Evolutionary conservation across 192 early-diverging fungal genomes (phyloP).

Genomic region (Coemansia biformis): DNA sequence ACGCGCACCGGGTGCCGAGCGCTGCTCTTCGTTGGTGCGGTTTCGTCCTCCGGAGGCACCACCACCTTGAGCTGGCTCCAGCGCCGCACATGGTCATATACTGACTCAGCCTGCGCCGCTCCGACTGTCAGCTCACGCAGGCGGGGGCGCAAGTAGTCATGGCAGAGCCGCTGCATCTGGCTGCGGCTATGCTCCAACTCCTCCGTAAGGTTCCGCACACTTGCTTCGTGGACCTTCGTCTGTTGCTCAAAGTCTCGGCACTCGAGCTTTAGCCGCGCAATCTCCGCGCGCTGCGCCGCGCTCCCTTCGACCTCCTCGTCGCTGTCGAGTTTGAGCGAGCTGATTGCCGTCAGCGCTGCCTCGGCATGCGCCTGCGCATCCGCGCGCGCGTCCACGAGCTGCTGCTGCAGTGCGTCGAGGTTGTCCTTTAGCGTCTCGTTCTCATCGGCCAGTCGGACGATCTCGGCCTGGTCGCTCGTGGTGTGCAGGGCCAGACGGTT

Average conservation of each 20-base stretch:
- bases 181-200: slow-evolving; percentile 12
- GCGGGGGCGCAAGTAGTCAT: slow-evolving; percentile 27
- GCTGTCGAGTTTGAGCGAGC: slow-evolving; percentile 8
- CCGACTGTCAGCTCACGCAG: slow-evolving; percentile 37
- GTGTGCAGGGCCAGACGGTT: slow-evolving; percentile 12
- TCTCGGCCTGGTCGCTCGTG: slow-evolving; percentile 17
- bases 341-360: slow-evolving; percentile 14
- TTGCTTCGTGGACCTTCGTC: slow-evolving; percentile 6
- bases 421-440: slow-evolving; percentile 37
- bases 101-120: slow-evolving; percentile 26
- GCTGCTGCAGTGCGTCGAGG: slow-evolving; percentile 25
- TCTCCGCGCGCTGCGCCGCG: slow-evolving; percentile 28
- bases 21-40: slow-evolving; percentile 25
- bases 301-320: neutral
- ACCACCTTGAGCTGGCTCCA: slow-evolving; percentile 42
- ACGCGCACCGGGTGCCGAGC: too few relatives aligned
- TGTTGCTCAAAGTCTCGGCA: slow-evolving; percentile 14
- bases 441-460: slow-evolving; percentile 11
- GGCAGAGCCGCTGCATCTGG: slow-evolving; percentile 16
- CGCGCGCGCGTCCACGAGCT: slow-evolving; percentile 14
- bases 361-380: slow-evolving; percentile 15
- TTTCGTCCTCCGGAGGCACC: slow-evolving; percentile 15
- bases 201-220: slow-evolving; percentile 5
- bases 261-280: slow-evolving; percentile 20
- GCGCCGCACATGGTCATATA: slow-evolving; percentile 23